phyloP scores from a whole-genome alignment of 768 basidiomycete genomes.

The Tulasnella sp. region DNA sequence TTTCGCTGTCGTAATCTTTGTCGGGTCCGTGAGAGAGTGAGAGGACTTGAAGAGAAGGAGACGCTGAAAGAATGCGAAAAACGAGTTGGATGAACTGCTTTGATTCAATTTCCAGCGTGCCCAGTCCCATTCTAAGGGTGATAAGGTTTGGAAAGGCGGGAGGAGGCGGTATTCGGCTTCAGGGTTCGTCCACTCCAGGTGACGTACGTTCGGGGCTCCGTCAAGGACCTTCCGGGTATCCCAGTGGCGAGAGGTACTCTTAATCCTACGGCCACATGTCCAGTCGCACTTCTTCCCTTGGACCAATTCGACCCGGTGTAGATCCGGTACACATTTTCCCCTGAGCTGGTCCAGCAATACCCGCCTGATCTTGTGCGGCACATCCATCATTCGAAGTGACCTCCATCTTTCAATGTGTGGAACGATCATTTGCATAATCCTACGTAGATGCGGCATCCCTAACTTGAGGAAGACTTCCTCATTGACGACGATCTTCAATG shows the following conservation, averaged over 20 bases:
- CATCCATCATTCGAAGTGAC: too few species aligned
- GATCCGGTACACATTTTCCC: neutral
- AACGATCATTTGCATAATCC: too few species aligned
- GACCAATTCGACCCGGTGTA: neutral
- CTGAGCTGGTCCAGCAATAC: too few species aligned
- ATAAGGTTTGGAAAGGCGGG: neutral
- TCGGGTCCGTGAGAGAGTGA: neutral
- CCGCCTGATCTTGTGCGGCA: too few species aligned
- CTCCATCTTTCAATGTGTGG: too few species aligned
- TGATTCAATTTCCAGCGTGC: neutral
- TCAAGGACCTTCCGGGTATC: neutral
- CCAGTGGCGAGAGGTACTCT: too few species aligned
- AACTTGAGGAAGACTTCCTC: too few species aligned
- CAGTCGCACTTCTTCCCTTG: neutral
- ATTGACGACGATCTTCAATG: too few species aligned
- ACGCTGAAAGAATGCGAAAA: neutral
- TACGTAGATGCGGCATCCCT: too few species aligned
- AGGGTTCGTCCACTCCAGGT: neutral
- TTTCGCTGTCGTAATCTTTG: neutral
- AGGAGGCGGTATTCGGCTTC: neutral
- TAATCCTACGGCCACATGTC: neutral
- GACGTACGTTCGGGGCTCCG: neutral
- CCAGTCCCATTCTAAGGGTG: neutral
- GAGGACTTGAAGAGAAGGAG: neutral
- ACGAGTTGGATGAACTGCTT: neutral